phyloP scores from a whole-genome alignment of 495 filamentous ascomycete genomes.

The Talaromyces trachyspermus region DNA sequence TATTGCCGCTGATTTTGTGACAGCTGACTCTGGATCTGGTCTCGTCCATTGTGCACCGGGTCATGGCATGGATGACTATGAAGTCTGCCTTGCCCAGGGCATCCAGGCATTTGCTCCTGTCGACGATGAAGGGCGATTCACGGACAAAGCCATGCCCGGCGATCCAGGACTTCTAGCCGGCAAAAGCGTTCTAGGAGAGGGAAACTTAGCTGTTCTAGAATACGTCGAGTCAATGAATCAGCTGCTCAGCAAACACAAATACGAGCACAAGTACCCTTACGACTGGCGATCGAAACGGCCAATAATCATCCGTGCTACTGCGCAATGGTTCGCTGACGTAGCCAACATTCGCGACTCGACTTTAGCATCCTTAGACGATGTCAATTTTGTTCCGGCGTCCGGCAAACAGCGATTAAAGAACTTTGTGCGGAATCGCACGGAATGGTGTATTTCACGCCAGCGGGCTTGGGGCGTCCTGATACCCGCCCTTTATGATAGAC shows the following conservation, averaged over 20 bases:
- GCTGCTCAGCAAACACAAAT: conserved; percentile 61
- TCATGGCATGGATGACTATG: conserved; percentile 95
- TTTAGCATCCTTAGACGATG: conserved; percentile 56
- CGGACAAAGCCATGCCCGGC: conserved; percentile 60
- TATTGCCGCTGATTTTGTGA: conserved; percentile 79
- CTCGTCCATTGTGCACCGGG: conserved; percentile 91
- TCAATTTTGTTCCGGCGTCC: conserved; percentile 68
- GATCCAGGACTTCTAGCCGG: conserved; percentile 55
- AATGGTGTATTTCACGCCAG: conserved; percentile 99
- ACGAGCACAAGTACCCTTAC: conserved; percentile 90
- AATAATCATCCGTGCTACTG: conserved; percentile 83
- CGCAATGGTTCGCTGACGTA: conserved; percentile 96
- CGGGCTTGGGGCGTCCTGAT: conserved; percentile 96
- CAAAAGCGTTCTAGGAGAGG: conserved; percentile 53
- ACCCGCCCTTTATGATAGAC: conserved; percentile 71
- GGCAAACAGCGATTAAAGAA: conserved; percentile 68
- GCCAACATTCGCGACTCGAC: conserved; percentile 68
- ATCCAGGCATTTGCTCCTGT: conserved; percentile 74
- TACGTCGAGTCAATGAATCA: conserved; percentile 43
- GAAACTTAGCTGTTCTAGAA: conserved; percentile 60
- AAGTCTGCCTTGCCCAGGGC: conserved; percentile 58
- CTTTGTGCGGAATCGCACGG: conserved; percentile 78
- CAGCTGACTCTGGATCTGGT: conserved; percentile 78
- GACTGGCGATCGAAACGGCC: conserved; percentile 95
- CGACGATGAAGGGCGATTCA: conserved; percentile 73